phyloP scores from a whole-genome alignment of 495 filamentous ascomycete genomes.

The Stereocaulon alpinum region DNA sequence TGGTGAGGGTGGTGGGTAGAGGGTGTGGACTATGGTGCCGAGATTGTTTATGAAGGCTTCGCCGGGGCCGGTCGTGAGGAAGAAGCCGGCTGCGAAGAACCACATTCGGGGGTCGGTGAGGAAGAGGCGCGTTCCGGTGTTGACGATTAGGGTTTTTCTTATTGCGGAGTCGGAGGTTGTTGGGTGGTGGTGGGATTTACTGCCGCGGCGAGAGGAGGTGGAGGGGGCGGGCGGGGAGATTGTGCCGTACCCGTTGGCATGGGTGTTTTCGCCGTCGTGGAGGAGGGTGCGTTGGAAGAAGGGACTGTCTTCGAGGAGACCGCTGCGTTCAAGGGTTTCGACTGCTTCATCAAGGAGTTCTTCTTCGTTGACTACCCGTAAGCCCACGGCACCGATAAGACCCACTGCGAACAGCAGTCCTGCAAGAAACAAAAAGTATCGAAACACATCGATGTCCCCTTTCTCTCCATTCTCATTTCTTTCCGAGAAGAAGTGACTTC shows the following conservation, averaged over 20 bases:
- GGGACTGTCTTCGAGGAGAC: conserved; percentile 61
- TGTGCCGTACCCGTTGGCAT: conserved; percentile 45
- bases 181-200: conserved; percentile 19
- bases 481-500: conserved; percentile 64
- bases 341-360: conserved; percentile 81
- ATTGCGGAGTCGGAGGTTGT: conserved; percentile 39
- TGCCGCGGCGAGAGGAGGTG: conserved; percentile 1
- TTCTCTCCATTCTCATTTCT: conserved; percentile 42
- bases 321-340: conserved; percentile 73
- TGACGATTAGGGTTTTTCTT: conserved; percentile 78
- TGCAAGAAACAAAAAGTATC: conserved; percentile 75
- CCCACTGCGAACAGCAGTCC: conserved; percentile 57
- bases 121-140: conserved; percentile 75
- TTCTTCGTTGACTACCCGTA: conserved; percentile 57
- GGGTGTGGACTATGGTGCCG: conserved; percentile 80
- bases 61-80: conserved; percentile 85
- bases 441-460: conserved; percentile 77
- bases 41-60: conserved; percentile 97
- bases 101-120: conserved; percentile 88
- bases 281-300: conserved; percentile 40
- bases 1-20: conserved; percentile 53
- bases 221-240: conserved; percentile 23
- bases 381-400: conserved; percentile 57
- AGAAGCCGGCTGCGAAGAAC: conserved; percentile 83
- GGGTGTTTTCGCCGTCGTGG: conserved; percentile 22